These are phyloP conservation scores for Chalciporus chontae DNA, from an alignment of 768 basidiomycete species.

Conservation along the genomic window DNA sequence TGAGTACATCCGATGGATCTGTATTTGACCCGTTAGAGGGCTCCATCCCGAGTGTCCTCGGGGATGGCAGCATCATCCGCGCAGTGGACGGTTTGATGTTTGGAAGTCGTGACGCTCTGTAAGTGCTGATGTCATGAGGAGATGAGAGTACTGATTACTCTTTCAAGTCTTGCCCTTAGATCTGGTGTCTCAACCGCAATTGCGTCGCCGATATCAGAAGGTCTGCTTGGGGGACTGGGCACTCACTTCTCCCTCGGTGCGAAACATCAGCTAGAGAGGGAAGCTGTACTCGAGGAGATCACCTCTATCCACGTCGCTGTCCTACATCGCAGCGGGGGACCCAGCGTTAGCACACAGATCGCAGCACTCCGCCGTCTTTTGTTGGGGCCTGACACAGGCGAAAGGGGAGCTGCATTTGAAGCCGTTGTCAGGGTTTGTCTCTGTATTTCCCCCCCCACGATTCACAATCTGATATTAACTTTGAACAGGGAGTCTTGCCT, in stretches of 20 bases:
- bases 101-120: conserved; percentile 48
- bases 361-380: conserved; percentile 50
- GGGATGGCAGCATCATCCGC: conserved; percentile 42
- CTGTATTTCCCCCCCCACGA: not conserved
- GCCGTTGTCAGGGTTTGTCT: conserved; percentile 36
- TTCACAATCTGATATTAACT: conserved; percentile 7
- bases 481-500: conserved; percentile 49
- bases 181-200: conserved; percentile 71
- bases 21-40: conserved; percentile 47
- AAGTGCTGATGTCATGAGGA: conserved; percentile 10
- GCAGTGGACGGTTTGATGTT: conserved; percentile 67
- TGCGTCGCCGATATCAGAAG: conserved; percentile 50
- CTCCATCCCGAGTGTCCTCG: conserved; percentile 32
- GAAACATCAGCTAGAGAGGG: conserved; percentile 50
- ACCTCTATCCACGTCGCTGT: conserved; percentile 63
- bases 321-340: conserved; percentile 22
- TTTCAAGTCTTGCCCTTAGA: conserved; percentile 63
- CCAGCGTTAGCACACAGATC: conserved; percentile 63
- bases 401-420: conserved; percentile 30
- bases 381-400: conserved; percentile 26
- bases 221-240: conserved; percentile 63
- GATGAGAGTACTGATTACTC: conserved; percentile 2
- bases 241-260: conserved; percentile 60
- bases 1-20: conserved; percentile 62
- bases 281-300: conserved; percentile 63